Conservation (phyloP, 805 yeast genomes). For the Brettanomyces naardenensis region DNA sequence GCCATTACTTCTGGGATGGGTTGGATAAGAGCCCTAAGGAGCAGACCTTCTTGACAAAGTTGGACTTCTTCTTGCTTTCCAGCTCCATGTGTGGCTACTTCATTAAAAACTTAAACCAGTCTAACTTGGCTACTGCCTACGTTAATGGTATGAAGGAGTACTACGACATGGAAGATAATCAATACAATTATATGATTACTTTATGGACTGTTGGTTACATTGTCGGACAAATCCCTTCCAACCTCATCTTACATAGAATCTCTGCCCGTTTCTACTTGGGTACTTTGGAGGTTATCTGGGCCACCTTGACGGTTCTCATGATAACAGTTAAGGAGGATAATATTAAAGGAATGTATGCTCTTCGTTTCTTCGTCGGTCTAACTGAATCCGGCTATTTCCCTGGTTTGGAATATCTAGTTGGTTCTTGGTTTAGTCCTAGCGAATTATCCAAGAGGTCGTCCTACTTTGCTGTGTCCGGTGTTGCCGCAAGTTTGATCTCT, state of each 20-base stretch:
- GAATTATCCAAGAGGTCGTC: slow-evolving; percentile 55
- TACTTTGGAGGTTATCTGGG: slow-evolving; percentile 48
- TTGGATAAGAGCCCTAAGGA: slow-evolving; percentile 2
- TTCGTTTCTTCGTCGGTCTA: slow-evolving; percentile 50
- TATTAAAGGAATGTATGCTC: slow-evolving; percentile 41
- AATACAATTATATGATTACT: slow-evolving; percentile 37
- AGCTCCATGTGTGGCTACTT: not conserved
- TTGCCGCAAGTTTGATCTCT: slow-evolving; percentile 50
- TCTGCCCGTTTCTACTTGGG: slow-evolving; percentile 42
- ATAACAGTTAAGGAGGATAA: slow-evolving; percentile 43
- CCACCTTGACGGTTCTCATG: slow-evolving; percentile 28
- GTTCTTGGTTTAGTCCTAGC: slow-evolving; percentile 45
- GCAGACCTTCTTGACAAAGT: not conserved
- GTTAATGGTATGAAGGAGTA: slow-evolving; percentile 56
- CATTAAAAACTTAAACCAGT: slow-evolving; percentile 31
- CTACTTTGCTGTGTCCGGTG: slow-evolving; percentile 52
- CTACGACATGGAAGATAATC: slow-evolving; percentile 44
- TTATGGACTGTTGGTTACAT: slow-evolving; percentile 46
- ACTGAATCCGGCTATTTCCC: slow-evolving; percentile 56
- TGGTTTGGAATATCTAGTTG: slow-evolving; percentile 48
- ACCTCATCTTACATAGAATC: slow-evolving; percentile 34
- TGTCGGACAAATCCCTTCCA: slow-evolving; percentile 38
- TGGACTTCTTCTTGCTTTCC: not conserved
- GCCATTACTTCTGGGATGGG: slow-evolving; percentile 2
- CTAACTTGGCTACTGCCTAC: slow-evolving; percentile 58